Conservation (phyloP, 225 moss, liverwort and hornwort species). For the Bryum argenteum region DNA sequence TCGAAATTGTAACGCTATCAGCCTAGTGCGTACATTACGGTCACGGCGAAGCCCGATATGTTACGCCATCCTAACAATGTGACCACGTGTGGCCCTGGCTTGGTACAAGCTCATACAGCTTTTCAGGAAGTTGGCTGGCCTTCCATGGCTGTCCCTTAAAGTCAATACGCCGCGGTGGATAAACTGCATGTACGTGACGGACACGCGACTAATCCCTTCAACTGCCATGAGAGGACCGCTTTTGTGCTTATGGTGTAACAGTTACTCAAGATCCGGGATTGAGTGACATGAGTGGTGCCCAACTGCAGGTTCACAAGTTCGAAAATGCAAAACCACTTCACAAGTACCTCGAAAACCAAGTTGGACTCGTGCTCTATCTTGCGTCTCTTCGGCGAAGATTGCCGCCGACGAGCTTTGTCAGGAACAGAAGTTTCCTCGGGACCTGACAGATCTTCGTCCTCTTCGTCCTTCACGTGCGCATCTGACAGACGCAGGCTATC, state of each 20-base stretch:
- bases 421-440: neutral
- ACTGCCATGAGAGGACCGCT: neutral
- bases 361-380: constrained; percentile 44
- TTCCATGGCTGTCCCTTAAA: constrained; percentile 5
- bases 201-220: neutral
- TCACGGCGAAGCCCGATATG: neutral
- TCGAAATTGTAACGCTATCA: neutral
- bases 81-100: neutral
- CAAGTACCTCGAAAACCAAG: constrained; percentile 40
- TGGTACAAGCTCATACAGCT: constrained; percentile 12
- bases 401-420: constrained; percentile 10
- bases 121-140: neutral
- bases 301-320: constrained; percentile 33
- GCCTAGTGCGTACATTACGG: neutral
- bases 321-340: neutral
- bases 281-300: neutral
- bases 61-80: constrained; percentile 6
- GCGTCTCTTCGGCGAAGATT: constrained; percentile 32
- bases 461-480: constrained; percentile 26
- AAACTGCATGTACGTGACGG: constrained; percentile 11
- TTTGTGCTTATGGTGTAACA: neutral
- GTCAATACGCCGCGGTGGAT: neutral
- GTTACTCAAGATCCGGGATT: neutral
- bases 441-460: constrained; percentile 19
- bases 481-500: constrained; percentile 36